Evolutionary conservation across 2,329 filamentous ascomycete genomes (phyloP).

Genomic region (Eutypa lata): DNA sequence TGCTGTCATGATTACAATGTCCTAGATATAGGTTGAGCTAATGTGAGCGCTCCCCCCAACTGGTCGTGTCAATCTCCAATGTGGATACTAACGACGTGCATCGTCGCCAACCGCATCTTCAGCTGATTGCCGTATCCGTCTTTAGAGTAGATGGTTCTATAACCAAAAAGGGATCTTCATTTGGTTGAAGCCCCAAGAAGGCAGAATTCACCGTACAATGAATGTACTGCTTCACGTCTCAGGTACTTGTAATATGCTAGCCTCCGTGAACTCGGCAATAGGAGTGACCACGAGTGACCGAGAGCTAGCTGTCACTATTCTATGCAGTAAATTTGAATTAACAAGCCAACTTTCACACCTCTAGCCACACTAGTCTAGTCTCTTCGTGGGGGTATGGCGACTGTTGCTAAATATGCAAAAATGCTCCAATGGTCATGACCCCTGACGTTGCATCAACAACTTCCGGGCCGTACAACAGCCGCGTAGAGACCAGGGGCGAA

Average conservation of each 20-base stretch:
- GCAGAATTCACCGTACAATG: not conserved
- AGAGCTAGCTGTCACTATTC: too few species aligned
- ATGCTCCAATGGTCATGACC: not conserved
- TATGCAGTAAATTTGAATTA: too few species aligned
- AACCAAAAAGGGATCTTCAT: too few species aligned
- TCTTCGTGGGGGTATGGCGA: not conserved
- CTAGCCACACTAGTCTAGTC: not conserved
- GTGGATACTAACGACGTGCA: not conserved
- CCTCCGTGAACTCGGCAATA: too few species aligned
- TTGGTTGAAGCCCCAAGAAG: too few species aligned
- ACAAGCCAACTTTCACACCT: not conserved
- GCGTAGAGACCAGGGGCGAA: not conserved
- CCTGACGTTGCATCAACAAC: not conserved
- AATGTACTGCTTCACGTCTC: not conserved
- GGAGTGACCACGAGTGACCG: too few species aligned
- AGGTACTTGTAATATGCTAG: too few species aligned
- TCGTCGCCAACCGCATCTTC: not conserved
- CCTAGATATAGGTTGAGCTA: not conserved
- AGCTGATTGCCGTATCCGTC: too few species aligned
- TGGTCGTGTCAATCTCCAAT: not conserved
- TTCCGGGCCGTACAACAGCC: not conserved
- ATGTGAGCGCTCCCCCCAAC: not conserved
- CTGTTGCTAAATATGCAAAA: not conserved
- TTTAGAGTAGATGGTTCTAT: too few species aligned
- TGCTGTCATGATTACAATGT: not conserved